These are phyloP conservation scores for Vigna trinervia DNA, from an alignment of 306 rosid species.

Conservation along the genomic window DNA sequence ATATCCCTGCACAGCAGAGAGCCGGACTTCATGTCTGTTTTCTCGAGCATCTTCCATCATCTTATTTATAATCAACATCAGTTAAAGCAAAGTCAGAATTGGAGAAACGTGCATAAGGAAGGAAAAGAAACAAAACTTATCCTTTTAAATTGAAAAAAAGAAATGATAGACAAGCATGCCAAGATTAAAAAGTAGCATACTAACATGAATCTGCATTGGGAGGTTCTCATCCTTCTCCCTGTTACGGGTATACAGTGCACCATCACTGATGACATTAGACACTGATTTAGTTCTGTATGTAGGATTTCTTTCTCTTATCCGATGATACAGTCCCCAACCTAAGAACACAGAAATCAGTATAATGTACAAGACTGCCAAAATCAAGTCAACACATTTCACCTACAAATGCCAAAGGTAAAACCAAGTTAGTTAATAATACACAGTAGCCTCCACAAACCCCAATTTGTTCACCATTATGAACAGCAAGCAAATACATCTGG, in stretches of 20 bases:
- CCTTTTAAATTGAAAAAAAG: not conserved
- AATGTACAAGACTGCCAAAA: constrained; percentile 71
- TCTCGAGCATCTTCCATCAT: constrained; percentile 74
- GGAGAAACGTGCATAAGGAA: constrained; percentile 34
- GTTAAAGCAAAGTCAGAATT: constrained; percentile 37
- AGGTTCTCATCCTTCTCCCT: constrained; percentile 76
- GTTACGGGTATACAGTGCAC: constrained; percentile 56
- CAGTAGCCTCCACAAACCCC: constrained; percentile 17
- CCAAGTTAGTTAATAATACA: constrained; percentile 42
- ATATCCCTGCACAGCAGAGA: constrained; percentile 90
- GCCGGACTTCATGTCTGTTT: constrained; percentile 61
- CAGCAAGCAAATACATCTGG: constrained; percentile 37
- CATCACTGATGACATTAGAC: constrained; percentile 60
- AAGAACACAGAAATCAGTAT: constrained; percentile 65
- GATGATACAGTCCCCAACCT: constrained; percentile 84
- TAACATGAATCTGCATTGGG: constrained; percentile 75
- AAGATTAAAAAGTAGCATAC: constrained; percentile 38
- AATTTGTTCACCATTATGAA: constrained; percentile 36
- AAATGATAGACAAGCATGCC: constrained; percentile 39
- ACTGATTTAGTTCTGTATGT: constrained; percentile 58
- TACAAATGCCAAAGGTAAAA: constrained; percentile 55
- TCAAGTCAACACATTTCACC: constrained; percentile 87
- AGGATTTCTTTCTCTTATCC: constrained; percentile 59
- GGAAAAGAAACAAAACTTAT: constrained; percentile 17
- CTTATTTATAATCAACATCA: constrained; percentile 53